Conservation (phyloP, 305 asterid genomes). For the Galium porrigens region DNA sequence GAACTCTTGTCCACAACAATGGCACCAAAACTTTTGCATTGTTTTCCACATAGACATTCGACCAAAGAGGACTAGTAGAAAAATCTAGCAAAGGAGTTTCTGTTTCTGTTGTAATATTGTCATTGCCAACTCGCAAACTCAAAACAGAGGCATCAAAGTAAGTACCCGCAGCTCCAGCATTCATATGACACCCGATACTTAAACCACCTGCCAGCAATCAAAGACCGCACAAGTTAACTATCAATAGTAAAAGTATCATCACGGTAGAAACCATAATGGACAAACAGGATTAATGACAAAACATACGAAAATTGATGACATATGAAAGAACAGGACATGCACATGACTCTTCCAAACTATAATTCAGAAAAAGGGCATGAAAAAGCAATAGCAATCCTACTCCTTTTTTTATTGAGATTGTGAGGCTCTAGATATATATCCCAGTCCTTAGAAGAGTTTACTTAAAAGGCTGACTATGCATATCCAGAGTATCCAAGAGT, state of each 20-base stretch:
- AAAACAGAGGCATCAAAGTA: constrained; percentile 77
- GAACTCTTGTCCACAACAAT: constrained; percentile 95
- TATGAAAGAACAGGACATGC: neutral
- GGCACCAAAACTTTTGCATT: constrained; percentile 92
- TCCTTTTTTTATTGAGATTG: neutral
- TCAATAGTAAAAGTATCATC: neutral
- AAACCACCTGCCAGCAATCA: constrained; percentile 57
- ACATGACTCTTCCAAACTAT: neutral
- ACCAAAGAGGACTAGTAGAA: constrained; percentile 87
- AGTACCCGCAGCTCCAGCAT: constrained; percentile 97
- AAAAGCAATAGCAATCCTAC: neutral
- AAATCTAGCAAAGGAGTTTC: constrained; percentile 93
- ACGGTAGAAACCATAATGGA: neutral
- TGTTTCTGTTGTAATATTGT: constrained; percentile 78
- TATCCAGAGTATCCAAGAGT: too few relatives aligned
- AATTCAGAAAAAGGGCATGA: neutral
- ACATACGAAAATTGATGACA: neutral
- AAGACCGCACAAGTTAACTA: constrained; percentile 16
- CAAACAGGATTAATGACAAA: neutral
- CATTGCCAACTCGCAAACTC: constrained; percentile 85
- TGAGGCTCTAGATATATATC: neutral
- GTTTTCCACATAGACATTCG: constrained; percentile 89
- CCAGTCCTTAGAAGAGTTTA: neutral
- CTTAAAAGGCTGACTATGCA: neutral
- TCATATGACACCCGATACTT: constrained; percentile 72